A percentile compares a stretch with the other conserved stretches of the same genome.
phyloP scores from a whole-genome alignment of 257 asterid species.

The Petunia axillaris region DNA sequence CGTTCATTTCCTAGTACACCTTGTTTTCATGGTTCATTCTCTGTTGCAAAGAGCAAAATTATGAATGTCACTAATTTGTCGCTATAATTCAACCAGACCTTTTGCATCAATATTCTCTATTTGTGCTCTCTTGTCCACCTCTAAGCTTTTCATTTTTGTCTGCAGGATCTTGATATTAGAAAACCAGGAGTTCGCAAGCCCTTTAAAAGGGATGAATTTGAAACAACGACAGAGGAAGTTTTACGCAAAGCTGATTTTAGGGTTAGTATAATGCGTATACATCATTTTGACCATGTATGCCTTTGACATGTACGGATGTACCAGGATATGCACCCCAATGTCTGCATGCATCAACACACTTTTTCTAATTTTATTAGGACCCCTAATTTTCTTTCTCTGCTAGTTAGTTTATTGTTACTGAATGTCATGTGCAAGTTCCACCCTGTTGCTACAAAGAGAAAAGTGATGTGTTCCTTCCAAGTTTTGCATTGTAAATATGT shows the following conservation, averaged over 20 bases:
- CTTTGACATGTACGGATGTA: neutral
- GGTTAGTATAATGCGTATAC: slow-evolving; percentile 50
- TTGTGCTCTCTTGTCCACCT: slow-evolving; percentile 28
- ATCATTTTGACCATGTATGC: neutral
- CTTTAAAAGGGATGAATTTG: slow-evolving; percentile 58
- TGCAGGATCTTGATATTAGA: slow-evolving; percentile 85
- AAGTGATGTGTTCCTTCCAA: neutral
- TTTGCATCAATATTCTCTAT: slow-evolving; percentile 7
- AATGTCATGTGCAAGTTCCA: neutral
- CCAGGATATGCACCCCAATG: neutral
- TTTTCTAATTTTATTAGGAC: neutral
- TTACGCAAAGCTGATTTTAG: slow-evolving; percentile 90
- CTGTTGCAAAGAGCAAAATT: neutral
- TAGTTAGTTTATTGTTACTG: neutral
- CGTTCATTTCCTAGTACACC: neutral
- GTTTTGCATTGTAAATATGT: neutral
- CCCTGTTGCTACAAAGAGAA: neutral
- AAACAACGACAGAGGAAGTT: slow-evolving; percentile 82
- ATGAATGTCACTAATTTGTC: slow-evolving; percentile 10
- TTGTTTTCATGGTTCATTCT: neutral
- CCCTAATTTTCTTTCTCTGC: neutral
- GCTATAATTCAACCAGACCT: neutral
- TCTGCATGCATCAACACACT: neutral
- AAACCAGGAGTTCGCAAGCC: slow-evolving; percentile 72
- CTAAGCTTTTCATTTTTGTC: slow-evolving; percentile 28